A percentile compares a stretch with the other conserved stretches of the same genome.
phyloP scores from a whole-genome alignment of 331 rosid species.

The Telfairia occidentalis region DNA sequence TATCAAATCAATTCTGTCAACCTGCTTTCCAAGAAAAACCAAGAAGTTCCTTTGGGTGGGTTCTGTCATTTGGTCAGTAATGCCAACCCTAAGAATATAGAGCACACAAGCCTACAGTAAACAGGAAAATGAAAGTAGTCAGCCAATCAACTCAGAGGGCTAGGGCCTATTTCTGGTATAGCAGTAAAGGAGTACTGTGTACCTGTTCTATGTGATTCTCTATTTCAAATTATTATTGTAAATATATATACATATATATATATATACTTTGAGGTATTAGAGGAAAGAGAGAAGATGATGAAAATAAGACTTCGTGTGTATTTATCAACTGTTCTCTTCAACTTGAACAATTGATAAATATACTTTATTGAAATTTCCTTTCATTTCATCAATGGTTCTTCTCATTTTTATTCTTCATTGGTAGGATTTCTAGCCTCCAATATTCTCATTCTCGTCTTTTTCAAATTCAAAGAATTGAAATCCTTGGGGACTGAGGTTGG shows the following conservation, averaged over 20 bases:
- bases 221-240: neutral
- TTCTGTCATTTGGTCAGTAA: conserved; percentile 95
- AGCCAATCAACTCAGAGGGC: neutral
- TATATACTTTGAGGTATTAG: neutral
- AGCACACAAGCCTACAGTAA: conserved; percentile 83
- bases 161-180: neutral
- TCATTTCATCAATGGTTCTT: neutral
- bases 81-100: conserved; percentile 77
- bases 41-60: conserved; percentile 78
- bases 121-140: conserved; percentile 14
- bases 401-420: neutral
- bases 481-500: neutral
- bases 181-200: neutral
- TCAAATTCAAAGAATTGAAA: neutral
- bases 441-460: no score
- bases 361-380: neutral
- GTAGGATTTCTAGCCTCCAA: neutral
- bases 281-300: neutral
- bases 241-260: no score
- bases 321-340: neutral
- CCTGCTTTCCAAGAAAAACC: conserved; percentile 80
- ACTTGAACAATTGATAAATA: neutral
- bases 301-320: neutral
- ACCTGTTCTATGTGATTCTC: neutral
- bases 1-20: conserved; percentile 16